Conservation (phyloP, 768 basidiomycete genomes). For the Glaciozyma martinii region DNA sequence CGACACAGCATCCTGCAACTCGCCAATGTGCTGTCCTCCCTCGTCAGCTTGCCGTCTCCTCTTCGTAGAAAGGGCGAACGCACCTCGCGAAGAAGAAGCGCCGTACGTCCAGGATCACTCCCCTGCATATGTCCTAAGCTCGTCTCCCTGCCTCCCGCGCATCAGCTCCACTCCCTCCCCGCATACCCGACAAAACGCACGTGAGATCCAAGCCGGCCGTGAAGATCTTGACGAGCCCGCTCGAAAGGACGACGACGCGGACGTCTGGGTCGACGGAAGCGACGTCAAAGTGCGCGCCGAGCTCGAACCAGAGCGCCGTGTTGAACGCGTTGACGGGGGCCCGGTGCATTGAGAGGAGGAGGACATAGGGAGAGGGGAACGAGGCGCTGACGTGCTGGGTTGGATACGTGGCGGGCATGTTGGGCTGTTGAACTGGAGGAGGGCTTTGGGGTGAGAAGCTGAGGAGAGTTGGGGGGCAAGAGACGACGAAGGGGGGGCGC, state of each 20-base stretch:
- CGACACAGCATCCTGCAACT: constrained; percentile 63
- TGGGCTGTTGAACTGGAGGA: not conserved
- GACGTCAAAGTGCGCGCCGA: constrained; percentile 54
- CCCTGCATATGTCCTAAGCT: not conserved
- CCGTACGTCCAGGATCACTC: constrained; percentile 50
- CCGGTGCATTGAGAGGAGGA: constrained; percentile 44
- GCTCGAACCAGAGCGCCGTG: constrained; percentile 61
- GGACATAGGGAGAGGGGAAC: constrained; percentile 41
- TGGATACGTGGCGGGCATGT: constrained; percentile 5
- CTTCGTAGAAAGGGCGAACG: not conserved
- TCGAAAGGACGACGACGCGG: constrained; percentile 64
- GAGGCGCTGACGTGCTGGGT: constrained; percentile 42
- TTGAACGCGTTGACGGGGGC: constrained; percentile 61
- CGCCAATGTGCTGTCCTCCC: constrained; percentile 32
- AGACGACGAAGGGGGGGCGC: not conserved
- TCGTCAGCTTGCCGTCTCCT: no score
- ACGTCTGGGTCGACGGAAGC: constrained; percentile 52
- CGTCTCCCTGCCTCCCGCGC: not conserved
- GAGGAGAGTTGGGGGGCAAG: not conserved
- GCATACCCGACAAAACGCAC: constrained; percentile 23
- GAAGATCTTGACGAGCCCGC: constrained; percentile 60
- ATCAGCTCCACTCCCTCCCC: no score
- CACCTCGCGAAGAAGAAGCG: constrained; percentile 44
- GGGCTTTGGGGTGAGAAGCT: no score
- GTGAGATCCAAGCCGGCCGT: constrained; percentile 75